Base-by-base conservation (phyloP, 2,329 filamentous ascomycete genomes). In the Fusarium nodosum region DNA sequence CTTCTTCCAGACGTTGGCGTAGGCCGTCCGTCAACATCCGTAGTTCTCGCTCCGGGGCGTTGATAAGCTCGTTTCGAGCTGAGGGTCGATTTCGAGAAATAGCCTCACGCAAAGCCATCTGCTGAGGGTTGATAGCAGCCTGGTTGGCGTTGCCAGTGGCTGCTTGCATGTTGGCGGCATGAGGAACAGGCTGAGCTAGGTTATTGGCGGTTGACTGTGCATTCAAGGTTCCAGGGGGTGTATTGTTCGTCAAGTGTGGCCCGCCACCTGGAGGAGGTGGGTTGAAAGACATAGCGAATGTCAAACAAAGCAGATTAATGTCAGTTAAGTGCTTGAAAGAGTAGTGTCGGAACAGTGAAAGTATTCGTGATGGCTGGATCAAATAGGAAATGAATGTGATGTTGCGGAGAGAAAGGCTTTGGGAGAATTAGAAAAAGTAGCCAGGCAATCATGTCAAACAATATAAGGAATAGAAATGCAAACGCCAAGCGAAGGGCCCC, bases 1-100 rank as follows among this genome's bases (percentile, higher is more conserved):
- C 34, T 39, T 61, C 56, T 50, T 69, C 60, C n/a, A 69, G 26
- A 30, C 62, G 61, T 41, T 34, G 54, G 12, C 61, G 61, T 61
- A 60, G 52, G 5, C 36, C 22, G 15, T 47, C 56, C 41, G 62
- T 65, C 33, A 65, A 18, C 22, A 65, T 44, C 4, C 50, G 28
- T 24, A 64, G 47, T 2, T 57, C 26, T 33, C 28, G 28, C n/a
- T 63, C 58, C 38, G 60, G 58, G 28, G 61, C 36, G 20, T n/a
- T 38, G 33, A 60, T 38, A 28, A 60, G 51, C 26, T 46, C 28
- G 7, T 26, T 12, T 31, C 12, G 8, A 46, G 28, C 44, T 18
- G n/a, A 31, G 18, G 12, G 6, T 31, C 12, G 44, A 5, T n/a
- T 13, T 20, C 12, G 44, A 10, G 44, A 20, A 16, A 28, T 15